A percentile compares a stretch with the other conserved stretches of the same genome.
Evolutionary conservation across 1,139 yeast species (phyloP).

Genomic region (Lodderomyces margitis): DNA sequence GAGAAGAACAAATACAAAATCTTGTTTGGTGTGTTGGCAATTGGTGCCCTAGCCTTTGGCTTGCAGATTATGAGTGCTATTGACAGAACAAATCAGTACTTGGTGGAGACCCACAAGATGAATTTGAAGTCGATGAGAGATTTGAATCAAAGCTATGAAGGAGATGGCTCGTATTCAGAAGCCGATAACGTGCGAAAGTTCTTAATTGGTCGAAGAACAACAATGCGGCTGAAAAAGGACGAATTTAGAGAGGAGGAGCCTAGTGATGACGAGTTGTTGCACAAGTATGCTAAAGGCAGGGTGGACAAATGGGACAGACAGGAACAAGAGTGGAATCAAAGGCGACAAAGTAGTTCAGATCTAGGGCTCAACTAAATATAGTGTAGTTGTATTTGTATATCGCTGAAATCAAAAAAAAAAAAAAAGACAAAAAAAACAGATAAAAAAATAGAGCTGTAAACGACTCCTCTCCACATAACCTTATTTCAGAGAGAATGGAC

Average conservation of each 20-base stretch:
- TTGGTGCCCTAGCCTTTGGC: conserved; percentile 38
- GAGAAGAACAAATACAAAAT: conserved; percentile 48
- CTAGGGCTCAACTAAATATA: background rate
- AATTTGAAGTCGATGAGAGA: conserved; percentile 50
- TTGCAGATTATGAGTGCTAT: conserved; percentile 47
- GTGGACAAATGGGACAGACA: conserved; percentile 20
- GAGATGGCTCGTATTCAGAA: conserved; percentile 52
- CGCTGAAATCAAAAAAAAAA: background rate
- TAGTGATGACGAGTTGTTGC: conserved; percentile 31
- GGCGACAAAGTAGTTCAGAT: background rate
- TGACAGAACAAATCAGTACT: conserved; percentile 32
- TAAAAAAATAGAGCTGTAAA: no score
- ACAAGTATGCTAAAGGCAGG: conserved; percentile 32
- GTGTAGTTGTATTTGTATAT: background rate
- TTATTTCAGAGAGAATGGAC: no score
- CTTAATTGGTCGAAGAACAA: conserved; percentile 55
- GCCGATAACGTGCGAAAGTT: conserved; percentile 52
- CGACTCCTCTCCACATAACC: background rate
- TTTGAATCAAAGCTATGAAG: conserved; percentile 46
- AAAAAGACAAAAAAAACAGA: background rate
- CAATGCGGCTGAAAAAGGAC: conserved; percentile 17
- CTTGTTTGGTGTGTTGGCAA: conserved; percentile 40
- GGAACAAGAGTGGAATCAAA: conserved; percentile 5
- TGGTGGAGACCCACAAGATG: conserved; percentile 27
- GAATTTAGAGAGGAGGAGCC: conserved; percentile 11